These are phyloP conservation scores for Pseudogymnoascus sp. DNA, from an alignment of 2,329 filamentous ascomycete species.

Conservation along the genomic window DNA sequence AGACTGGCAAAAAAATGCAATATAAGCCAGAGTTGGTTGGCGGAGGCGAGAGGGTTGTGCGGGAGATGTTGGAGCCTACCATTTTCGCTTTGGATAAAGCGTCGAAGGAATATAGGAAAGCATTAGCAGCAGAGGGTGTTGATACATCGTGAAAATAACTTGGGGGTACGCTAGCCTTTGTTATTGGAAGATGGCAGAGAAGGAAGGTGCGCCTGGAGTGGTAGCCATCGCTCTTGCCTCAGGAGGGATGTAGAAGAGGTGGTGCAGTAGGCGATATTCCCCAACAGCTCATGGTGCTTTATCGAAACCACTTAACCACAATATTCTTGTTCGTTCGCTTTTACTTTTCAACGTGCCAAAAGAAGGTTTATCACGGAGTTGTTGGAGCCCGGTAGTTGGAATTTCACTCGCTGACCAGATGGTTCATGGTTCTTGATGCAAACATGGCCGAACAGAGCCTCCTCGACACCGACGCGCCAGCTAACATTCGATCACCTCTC, in stretches of 20 bases:
- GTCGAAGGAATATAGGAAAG: constrained; percentile 62
- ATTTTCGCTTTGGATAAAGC: constrained; percentile 64
- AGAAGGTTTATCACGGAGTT: not conserved
- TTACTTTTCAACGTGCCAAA: not conserved
- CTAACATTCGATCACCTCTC: not conserved
- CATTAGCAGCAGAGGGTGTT: constrained; percentile 53
- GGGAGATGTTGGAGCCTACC: constrained; percentile 68
- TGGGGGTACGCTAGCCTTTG: not conserved
- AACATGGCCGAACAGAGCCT: not conserved
- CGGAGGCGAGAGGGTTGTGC: constrained; percentile 70
- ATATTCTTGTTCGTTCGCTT: constrained; percentile 3
- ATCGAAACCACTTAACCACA: constrained; percentile 7
- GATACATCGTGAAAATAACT: constrained; percentile 18
- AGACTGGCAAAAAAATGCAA: constrained; percentile 65
- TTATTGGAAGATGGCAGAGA: not conserved
- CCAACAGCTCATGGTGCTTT: not conserved
- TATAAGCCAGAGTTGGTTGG: constrained; percentile 61
- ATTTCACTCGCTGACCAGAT: not conserved
- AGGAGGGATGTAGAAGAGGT: not conserved
- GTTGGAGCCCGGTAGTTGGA: not conserved
- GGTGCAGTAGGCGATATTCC: not conserved
- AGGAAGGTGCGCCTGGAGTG: not conserved
- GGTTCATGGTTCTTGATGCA: not conserved
- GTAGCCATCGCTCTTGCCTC: not conserved
- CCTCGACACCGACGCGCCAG: not conserved